phyloP scores from a whole-genome alignment of 192 early-diverging fungal species.

The Coemansia sp. region DNA sequence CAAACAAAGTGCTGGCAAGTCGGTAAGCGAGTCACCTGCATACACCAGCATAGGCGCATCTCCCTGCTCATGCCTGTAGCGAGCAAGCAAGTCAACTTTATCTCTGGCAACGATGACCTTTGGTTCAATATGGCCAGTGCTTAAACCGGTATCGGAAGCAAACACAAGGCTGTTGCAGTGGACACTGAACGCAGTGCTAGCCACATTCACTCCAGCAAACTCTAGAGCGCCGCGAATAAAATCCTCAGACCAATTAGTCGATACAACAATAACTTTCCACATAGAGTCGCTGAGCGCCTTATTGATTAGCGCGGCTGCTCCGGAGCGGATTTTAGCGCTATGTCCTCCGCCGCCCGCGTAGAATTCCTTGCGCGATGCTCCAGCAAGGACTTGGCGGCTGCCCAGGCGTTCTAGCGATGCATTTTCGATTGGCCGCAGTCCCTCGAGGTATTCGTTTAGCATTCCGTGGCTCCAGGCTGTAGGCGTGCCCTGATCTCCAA shows the following conservation, averaged over 20 bases:
- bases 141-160: conserved; percentile 9
- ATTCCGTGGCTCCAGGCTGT: neutral
- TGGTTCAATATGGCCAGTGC: conserved; percentile 21
- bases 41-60: conserved; percentile 21
- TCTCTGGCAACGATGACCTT: conserved; percentile 34
- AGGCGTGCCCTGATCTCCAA: neutral
- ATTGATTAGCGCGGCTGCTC: conserved; percentile 21
- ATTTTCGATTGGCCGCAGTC: conserved; percentile 26
- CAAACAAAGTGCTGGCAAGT: conserved; percentile 39
- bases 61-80: neutral
- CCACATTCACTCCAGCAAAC: conserved; percentile 19
- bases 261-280: conserved; percentile 29
- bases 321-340: conserved; percentile 15
- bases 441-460: conserved; percentile 30
- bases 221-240: conserved; percentile 46
- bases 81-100: conserved; percentile 23
- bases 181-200: neutral
- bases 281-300: conserved; percentile 6
- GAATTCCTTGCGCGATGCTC: conserved; percentile 20
- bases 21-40: conserved; percentile 53
- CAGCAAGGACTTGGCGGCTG: conserved; percentile 18
- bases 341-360: conserved; percentile 13
- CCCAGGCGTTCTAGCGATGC: conserved; percentile 31
- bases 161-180: conserved; percentile 38
- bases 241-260: conserved; percentile 53